Conservation (phyloP, 1,284 basidiomycete genomes). For the Kalmanozyma brasiliensis region DNA sequence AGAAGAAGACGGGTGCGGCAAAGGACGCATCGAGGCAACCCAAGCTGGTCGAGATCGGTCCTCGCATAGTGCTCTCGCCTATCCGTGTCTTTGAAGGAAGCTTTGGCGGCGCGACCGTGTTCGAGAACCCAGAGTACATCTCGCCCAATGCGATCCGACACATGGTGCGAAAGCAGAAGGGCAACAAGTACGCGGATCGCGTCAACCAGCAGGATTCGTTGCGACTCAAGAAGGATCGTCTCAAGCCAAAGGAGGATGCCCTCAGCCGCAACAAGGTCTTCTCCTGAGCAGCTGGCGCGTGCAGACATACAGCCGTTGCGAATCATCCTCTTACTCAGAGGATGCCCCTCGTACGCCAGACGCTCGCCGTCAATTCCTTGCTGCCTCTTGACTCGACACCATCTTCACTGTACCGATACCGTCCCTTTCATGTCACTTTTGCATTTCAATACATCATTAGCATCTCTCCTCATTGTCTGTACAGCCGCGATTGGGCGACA, state of each 20-base stretch:
- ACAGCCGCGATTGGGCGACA: no score
- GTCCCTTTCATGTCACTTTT: conserved; percentile 3
- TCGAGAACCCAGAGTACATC: conserved; percentile 94
- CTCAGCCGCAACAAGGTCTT: conserved; percentile 89
- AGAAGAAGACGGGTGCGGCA: conserved; percentile 36
- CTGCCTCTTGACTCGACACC: no score
- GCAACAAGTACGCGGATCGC: conserved; percentile 80
- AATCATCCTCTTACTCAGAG: no score
- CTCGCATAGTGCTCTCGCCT: conserved; percentile 94
- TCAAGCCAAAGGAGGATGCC: conserved; percentile 79
- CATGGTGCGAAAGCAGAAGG: conserved; percentile 77
- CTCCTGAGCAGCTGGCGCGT: conserved; percentile 73
- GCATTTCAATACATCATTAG: conserved; percentile 15
- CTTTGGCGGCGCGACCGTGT: conserved; percentile 87
- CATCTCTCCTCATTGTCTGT: no score
- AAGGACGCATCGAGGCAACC: conserved; percentile 49
- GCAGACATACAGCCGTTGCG: no score
- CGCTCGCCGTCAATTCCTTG: no score
- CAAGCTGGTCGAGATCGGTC: conserved; percentile 77
- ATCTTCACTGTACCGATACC: conserved; percentile 33
- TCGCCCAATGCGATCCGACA: conserved; percentile 85
- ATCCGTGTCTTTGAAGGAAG: conserved; percentile 96
- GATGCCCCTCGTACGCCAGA: no score
- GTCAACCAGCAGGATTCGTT: conserved; percentile 81
- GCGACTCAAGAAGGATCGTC: conserved; percentile 75